These are phyloP conservation scores for Microdochium trichocladiopsis DNA, from an alignment of 2,329 filamentous ascomycete genomes.

Conservation along the genomic window DNA sequence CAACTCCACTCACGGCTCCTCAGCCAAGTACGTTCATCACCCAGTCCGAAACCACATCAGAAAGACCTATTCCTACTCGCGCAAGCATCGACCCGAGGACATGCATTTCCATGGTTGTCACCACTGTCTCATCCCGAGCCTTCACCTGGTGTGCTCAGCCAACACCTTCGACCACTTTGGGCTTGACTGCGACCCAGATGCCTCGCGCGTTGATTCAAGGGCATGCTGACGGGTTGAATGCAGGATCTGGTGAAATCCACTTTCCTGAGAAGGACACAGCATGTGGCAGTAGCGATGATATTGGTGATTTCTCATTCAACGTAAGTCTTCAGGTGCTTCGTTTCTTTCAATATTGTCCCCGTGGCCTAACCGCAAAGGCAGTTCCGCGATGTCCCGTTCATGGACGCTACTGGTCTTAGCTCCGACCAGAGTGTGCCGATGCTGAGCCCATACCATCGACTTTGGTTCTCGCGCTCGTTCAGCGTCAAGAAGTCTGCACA, in stretches of 20 bases:
- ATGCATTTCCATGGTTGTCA: conserved; percentile 17
- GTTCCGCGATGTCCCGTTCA: not conserved
- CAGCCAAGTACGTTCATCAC: not conserved
- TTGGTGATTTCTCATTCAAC: conserved; percentile 18
- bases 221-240: not conserved
- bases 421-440: conserved; percentile 8
- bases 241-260: not conserved
- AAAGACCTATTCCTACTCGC: not conserved
- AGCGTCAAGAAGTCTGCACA: conserved; percentile 10
- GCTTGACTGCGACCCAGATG: not conserved
- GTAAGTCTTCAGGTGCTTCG: conserved; percentile 10
- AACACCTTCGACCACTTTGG: conserved; percentile 2
- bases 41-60: not conserved
- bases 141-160: conserved; percentile 19
- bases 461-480: conserved; percentile 19
- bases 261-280: not conserved
- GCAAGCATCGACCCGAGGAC: not conserved
- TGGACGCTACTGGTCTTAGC: not conserved
- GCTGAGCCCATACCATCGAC: conserved; percentile 19
- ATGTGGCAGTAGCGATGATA: conserved; percentile 15
- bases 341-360: not conserved
- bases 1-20: not conserved
- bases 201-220: not conserved
- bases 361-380: not conserved
- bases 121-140: conserved; percentile 16